phyloP scores from a whole-genome alignment of 2,329 filamentous ascomycete species.

The Penicillium sp. region DNA sequence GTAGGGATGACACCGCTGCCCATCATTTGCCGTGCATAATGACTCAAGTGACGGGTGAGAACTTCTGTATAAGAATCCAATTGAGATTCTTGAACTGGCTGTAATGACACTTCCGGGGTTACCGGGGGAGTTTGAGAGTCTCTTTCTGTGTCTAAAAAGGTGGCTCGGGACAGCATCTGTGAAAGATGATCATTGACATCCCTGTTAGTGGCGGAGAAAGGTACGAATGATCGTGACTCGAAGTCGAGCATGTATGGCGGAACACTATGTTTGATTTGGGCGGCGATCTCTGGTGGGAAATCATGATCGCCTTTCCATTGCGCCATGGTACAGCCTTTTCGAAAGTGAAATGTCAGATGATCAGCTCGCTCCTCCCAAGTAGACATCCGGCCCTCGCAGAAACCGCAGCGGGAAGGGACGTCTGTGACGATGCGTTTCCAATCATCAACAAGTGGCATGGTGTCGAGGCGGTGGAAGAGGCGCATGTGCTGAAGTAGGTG shows the following conservation, averaged over 20 bases:
- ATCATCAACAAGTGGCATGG: conserved; percentile 15
- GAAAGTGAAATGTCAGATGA: conserved; percentile 10
- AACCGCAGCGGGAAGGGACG: conserved; percentile 15
- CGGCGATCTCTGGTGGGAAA: conserved; percentile 15
- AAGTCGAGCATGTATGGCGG: conserved; percentile 21
- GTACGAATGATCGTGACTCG: conserved; percentile 18
- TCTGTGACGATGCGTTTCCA: conserved; percentile 8
- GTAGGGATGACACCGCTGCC: conserved; percentile 18
- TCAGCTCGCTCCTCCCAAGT: background rate
- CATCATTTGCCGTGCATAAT: conserved; percentile 20
- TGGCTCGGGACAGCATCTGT: conserved; percentile 12
- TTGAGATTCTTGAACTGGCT: background rate
- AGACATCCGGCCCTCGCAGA: conserved; percentile 4
- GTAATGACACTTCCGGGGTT: background rate
- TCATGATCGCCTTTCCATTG: conserved; percentile 15
- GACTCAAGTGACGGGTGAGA: conserved; percentile 18
- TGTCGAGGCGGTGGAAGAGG: conserved; percentile 50
- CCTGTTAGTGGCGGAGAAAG: conserved; percentile 19
- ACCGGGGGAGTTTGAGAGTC: background rate
- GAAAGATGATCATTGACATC: conserved; percentile 15
- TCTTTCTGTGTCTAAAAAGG: background rate
- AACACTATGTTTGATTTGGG: conserved; percentile 16
- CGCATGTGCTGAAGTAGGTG: conserved; percentile 55
- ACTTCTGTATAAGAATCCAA: conserved; percentile 7
- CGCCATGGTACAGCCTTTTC: conserved; percentile 13